Conservation (phyloP, 805 yeast genomes). For the Pichia ethanolica region DNA sequence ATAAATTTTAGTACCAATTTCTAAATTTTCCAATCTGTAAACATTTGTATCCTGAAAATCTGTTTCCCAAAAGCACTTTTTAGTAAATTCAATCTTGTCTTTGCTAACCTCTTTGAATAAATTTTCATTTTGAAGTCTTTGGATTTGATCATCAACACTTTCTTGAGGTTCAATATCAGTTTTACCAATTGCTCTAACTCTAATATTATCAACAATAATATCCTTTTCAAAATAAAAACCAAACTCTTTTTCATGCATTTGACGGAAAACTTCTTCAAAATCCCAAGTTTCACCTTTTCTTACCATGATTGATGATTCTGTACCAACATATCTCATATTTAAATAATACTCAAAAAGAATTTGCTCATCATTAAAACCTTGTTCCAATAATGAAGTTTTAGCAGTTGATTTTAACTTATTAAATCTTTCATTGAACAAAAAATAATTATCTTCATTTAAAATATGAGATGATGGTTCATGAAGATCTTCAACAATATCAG, state of each 20-base stretch:
- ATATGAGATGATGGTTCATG: slow-evolving; percentile 61
- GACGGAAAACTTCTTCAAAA: slow-evolving; percentile 40
- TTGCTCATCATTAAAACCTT: slow-evolving; percentile 43
- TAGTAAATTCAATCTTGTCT: slow-evolving; percentile 29
- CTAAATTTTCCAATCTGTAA: slow-evolving; percentile 44
- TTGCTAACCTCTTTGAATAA: slow-evolving; percentile 17
- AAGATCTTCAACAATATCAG: slow-evolving; percentile 72
- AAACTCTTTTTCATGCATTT: slow-evolving; percentile 62
- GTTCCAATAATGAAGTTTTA: slow-evolving; percentile 32
- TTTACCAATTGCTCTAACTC: slow-evolving; percentile 67
- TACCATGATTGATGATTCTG: slow-evolving; percentile 82
- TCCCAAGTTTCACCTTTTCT: slow-evolving; percentile 21
- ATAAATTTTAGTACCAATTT: slow-evolving; percentile 41
- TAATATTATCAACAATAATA: slow-evolving; percentile 61
- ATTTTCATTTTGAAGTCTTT: slow-evolving; percentile 21
- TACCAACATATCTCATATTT: slow-evolving; percentile 77
- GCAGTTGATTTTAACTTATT: slow-evolving; percentile 38
- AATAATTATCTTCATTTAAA: slow-evolving; percentile 27
- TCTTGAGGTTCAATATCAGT: slow-evolving; percentile 35
- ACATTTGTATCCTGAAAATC: slow-evolving; percentile 41
- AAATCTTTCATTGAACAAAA: slow-evolving; percentile 37
- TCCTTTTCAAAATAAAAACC: slow-evolving; percentile 55
- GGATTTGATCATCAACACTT: slow-evolving; percentile 45
- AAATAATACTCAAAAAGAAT: slow-evolving; percentile 55
- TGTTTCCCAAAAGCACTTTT: slow-evolving; percentile 52